Percentiles rank a stretch among this genome's conserved stretches.
Conservation (phyloP, 805 yeast species). For the Starmerella apicola region DNA sequence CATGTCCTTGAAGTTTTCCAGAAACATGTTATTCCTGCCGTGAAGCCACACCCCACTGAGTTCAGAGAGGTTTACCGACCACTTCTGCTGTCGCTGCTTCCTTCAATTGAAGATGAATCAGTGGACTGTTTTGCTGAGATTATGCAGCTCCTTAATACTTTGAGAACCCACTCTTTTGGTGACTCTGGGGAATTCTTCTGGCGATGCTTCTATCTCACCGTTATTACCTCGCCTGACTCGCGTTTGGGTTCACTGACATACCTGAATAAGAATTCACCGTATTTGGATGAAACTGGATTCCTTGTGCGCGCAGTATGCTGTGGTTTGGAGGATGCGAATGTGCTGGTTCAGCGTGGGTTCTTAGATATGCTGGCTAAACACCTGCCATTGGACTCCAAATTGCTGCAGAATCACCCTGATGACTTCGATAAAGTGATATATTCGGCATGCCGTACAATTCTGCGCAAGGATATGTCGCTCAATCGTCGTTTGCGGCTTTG, state of each 20-base stretch:
- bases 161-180: conserved; percentile 45
- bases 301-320: conserved; percentile 59
- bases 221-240: conserved; percentile 68
- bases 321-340: conserved; percentile 53
- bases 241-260: conserved; percentile 75
- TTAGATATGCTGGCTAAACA: conserved; percentile 65
- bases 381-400: conserved; percentile 49
- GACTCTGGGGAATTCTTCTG: conserved; percentile 68
- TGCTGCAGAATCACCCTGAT: conserved; percentile 34
- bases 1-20: conserved; percentile 53
- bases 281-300: conserved; percentile 67
- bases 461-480: conserved; percentile 83
- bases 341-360: conserved; percentile 76
- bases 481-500: conserved; percentile 90
- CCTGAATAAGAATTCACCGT: conserved; percentile 32
- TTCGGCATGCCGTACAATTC: conserved; percentile 49
- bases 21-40: conserved; percentile 40
- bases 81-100: conserved; percentile 56
- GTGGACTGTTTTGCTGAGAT: conserved; percentile 64
- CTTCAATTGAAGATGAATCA: conserved; percentile 87
- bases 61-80: conserved; percentile 54
- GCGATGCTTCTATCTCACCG: conserved; percentile 64
- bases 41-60: conserved; percentile 25
- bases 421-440: conserved; percentile 50
- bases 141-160: conserved; percentile 44